Evolutionary conservation across 306 rosid species (phyloP).

Genomic region (Lithocarpus polystachyus): DNA sequence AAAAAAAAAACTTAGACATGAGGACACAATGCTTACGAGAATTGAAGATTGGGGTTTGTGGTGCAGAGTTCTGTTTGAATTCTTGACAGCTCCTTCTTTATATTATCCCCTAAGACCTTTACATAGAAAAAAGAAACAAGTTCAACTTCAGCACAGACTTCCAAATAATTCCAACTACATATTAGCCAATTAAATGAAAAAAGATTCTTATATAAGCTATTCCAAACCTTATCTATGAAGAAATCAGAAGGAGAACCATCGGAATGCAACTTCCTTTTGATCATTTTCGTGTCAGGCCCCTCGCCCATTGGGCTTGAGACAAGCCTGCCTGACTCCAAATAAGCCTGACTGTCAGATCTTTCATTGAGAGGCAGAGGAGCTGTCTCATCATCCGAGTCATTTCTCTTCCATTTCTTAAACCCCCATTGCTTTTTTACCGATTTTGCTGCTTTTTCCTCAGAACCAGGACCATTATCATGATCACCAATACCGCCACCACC

Average conservation of each 20-base stretch:
- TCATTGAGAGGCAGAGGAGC: constrained; percentile 70
- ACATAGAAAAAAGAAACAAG: neutral
- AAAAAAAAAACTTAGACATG: neutral
- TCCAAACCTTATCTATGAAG: constrained; percentile 73
- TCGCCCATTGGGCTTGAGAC: constrained; percentile 45
- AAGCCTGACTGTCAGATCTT: constrained; percentile 54
- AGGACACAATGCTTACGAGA: constrained; percentile 48
- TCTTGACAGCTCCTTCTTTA: constrained; percentile 74
- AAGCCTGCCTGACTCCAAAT: constrained; percentile 25
- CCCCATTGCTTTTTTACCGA: constrained; percentile 70
- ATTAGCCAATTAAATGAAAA: neutral
- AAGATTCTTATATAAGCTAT: neutral
- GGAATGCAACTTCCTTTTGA: constrained; percentile 66
- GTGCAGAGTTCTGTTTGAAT: constrained; percentile 73
- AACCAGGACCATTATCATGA: constrained; percentile 23
- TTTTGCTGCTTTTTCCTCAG: constrained; percentile 38
- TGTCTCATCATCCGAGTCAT: constrained; percentile 67
- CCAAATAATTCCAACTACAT: neutral
- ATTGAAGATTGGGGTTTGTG: constrained; percentile 68
- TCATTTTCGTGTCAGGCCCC: constrained; percentile 58
- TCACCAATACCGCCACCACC: constrained; percentile 12
- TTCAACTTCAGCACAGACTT: neutral
- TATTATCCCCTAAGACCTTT: constrained; percentile 75
- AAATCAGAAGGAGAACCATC: constrained; percentile 79
- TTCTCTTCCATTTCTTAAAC: constrained; percentile 77